Evolutionary conservation across 257 asterid genomes (phyloP).

Genomic region (Ajuga chamaepitys): DNA sequence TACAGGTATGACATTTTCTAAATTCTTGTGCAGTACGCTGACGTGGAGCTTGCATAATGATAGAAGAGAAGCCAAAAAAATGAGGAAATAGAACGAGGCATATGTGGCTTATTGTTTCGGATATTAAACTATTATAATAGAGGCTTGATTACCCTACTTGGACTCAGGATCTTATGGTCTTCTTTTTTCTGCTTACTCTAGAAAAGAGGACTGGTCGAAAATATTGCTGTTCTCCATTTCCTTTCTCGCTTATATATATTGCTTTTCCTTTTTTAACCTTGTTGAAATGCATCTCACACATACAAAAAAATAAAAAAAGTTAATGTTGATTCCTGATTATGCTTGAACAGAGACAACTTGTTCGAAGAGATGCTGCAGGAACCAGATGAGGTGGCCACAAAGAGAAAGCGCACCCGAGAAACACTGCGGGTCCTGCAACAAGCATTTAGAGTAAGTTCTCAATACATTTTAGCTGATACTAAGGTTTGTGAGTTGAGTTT

Average conservation of each 20-base stretch:
- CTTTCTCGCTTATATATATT: too few relatives aligned
- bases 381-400: slow-evolving; percentile 83
- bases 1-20: slow-evolving; percentile 60
- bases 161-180: neutral
- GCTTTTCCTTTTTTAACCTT: too few relatives aligned
- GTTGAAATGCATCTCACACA: too few relatives aligned
- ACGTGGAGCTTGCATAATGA: neutral
- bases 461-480: neutral
- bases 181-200: neutral
- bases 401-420: slow-evolving; percentile 89
- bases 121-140: neutral
- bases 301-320: neutral
- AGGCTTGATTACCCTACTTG: slow-evolving; percentile 1
- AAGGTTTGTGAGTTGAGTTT: neutral
- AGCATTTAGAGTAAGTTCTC: slow-evolving; percentile 74
- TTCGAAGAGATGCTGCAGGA: slow-evolving; percentile 95
- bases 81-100: neutral
- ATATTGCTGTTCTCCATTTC: neutral
- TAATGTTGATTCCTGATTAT: slow-evolving; percentile 16
- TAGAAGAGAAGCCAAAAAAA: neutral
- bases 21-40: neutral
- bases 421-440: slow-evolving; percentile 83
- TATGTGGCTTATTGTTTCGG: slow-evolving; percentile 3
- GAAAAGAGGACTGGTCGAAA: neutral
- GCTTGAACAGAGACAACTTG: slow-evolving; percentile 66